Evolutionary conservation across 441 rosid species (phyloP), one percentile per base, ranked within the genome.

Genomic region (Pelargonium myrrhifolium): DNA sequence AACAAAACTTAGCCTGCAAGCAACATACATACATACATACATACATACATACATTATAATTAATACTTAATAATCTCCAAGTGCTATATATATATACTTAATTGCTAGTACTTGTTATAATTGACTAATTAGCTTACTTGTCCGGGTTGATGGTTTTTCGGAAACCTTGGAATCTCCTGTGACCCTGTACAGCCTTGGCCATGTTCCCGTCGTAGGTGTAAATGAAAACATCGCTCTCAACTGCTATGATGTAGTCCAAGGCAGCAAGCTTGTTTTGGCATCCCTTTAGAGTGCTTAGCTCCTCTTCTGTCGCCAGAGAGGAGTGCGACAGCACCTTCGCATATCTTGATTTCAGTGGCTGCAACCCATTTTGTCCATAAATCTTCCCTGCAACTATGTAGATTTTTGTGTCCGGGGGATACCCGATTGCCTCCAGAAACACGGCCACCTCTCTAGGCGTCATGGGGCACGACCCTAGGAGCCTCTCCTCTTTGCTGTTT

Each of bases 401-500:
- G 53, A 45, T 45, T 11, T 45, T 45, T 12, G 53, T 45, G 4
- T 45, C 53, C 4, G 53, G 53, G 14, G 53, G 53, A 45, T 9
- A 45, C 53, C 53, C 53, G n/a, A 45, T 10, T 12, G 53, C 53
- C 53, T 45, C 53, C 12, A 53, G 20, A 17, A 53, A 53, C 59
- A 53, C 59, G 17, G 59, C 59, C 0, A 17, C 59, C 59, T 53
- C 59, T 53, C 59, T 53, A 2, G 59, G 59, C 17, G 59, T 53
- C 59, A 53, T 53, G 59, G 59, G 59, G 21, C 59, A 53, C 20
- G 21, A 15, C 18, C 59, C 59, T 6, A 53, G 21, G 9, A 15
- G 59, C 59, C 59, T 53, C 59, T 53, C 59, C 59, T 15, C 59
- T 17, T 53, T 22, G 17, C 59, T 53, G 59, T 53, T 17, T 22